Percentiles rank a stretch among this genome's conserved stretches.
Evolutionary conservation across 1,284 basidiomycete genomes (phyloP).

Genomic region (Malassezia dermatis): DNA sequence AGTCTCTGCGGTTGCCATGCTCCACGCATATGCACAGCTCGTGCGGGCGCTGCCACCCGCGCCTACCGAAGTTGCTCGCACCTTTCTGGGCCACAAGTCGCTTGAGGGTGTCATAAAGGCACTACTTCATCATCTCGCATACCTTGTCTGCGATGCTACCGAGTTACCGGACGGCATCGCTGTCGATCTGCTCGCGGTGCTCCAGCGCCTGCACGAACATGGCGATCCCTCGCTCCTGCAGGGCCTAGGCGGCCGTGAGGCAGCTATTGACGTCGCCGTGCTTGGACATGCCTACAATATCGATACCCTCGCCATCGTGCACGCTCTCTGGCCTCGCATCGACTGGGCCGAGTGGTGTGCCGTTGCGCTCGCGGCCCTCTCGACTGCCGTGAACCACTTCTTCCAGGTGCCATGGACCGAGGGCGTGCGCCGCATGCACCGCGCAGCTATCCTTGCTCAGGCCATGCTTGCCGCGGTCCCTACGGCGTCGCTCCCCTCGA

Average conservation of each 20-base stretch:
- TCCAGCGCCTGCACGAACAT: slow-evolving; percentile 1
- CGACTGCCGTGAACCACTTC: neutral
- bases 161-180: neutral
- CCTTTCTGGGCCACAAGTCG: neutral
- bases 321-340: neutral
- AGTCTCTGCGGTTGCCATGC: neutral
- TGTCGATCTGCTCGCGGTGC: neutral
- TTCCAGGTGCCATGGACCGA: slow-evolving; percentile 7
- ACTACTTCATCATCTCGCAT: neutral
- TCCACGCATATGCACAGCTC: neutral
- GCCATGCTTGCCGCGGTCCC: neutral
- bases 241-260: neutral
- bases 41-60: neutral
- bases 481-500: neutral
- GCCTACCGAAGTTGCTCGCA: neutral
- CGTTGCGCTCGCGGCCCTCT: neutral
- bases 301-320: neutral
- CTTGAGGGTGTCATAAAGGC: neutral
- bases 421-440: neutral
- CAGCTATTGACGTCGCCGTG: neutral
- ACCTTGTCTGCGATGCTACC: neutral
- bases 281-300: neutral
- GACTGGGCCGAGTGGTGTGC: neutral
- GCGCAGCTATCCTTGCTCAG: neutral
- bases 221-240: slow-evolving; percentile 1